These are phyloP conservation scores for Begonia loranthoides DNA, from an alignment of 306 rosid species.

Conservation along the genomic window DNA sequence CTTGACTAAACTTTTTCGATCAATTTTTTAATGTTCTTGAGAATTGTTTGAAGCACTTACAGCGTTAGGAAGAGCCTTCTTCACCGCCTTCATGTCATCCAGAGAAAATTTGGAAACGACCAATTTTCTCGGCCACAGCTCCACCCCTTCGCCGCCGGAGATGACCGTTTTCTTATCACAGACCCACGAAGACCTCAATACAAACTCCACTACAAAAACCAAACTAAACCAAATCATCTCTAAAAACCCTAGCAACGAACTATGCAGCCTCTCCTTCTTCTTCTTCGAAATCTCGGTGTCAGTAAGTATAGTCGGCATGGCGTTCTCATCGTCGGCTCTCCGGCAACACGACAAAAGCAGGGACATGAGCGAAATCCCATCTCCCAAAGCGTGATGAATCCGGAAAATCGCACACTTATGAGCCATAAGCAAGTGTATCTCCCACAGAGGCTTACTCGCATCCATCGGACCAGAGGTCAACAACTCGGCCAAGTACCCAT, in stretches of 20 bases:
- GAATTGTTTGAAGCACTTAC: slow-evolving; percentile 13
- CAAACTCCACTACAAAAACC: slow-evolving; percentile 27
- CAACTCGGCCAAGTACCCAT: slow-evolving; percentile 46
- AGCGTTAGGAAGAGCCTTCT: slow-evolving; percentile 36
- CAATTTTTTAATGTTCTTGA: not conserved
- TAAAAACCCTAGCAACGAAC: slow-evolving; percentile 11
- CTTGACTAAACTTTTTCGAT: not conserved
- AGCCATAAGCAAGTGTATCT: slow-evolving; percentile 43
- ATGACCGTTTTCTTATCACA: slow-evolving; percentile 45
- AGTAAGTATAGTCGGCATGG: slow-evolving; percentile 21
- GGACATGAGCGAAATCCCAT: slow-evolving; percentile 80
- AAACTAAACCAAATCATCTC: slow-evolving; percentile 26
- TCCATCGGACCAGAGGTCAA: slow-evolving; percentile 30
- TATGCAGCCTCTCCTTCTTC: slow-evolving; percentile 2
- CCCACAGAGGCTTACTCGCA: slow-evolving; percentile 73
- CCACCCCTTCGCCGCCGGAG: slow-evolving; percentile 66
- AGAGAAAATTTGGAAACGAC: slow-evolving; percentile 53
- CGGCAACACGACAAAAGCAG: slow-evolving; percentile 51
- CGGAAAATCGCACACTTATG: slow-evolving; percentile 51
- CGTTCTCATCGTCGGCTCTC: slow-evolving; percentile 17
- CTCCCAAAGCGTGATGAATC: slow-evolving; percentile 71
- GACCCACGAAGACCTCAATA: slow-evolving; percentile 34
- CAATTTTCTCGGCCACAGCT: slow-evolving; percentile 76
- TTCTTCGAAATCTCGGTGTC: slow-evolving; percentile 1
- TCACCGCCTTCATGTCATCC: slow-evolving; percentile 56